Evolutionary conservation across 805 yeast genomes (phyloP), one percentile per base, ranked within the genome.

Genomic region (Pichia californica): DNA sequence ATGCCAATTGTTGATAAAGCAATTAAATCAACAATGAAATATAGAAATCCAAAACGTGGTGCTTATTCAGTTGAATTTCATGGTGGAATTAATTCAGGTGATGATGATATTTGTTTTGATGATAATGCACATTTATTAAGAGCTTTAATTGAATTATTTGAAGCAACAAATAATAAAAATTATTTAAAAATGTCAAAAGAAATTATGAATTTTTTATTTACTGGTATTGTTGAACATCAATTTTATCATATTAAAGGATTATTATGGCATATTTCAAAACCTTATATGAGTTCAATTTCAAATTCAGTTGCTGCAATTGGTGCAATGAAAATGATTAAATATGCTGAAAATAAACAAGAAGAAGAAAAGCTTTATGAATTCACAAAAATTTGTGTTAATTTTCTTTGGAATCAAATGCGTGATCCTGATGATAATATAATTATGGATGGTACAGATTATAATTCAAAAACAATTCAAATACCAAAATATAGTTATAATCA

Each of bases 101-200:
- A 76, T 54, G 73, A 79, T 54, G 88, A 82, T 57, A 76, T 82
- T 32, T 81, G 81, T 58, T 78, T 78, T 49, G 88, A 82, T 54
- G 89, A 82, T 54, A 83, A 81, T 56, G 89, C 88, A 3, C 89
- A 82, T 57, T 77, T 81, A 13, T 81, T 83, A 14, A 68, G 79
- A 52, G 82, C 81, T 3, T 66, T 79, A 51, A 63, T 83, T 45
- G 71, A 79, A 3, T 84, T 85, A 2, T 81, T 77, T 54, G 88
- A 81, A 54, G 85, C 78, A 20, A 79, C 87, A 1, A 74, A 73
- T 2, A 74, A 80, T 48, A 63, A 63, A 51, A 63, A 64, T 36
- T 77, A 68, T 54, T 63, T 82, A 47, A 77, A 73, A 51, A 66
- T 68, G 51, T 83, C 79, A 7, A 66, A 76, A 39, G 83, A 77